These are phyloP conservation scores for Exophiala aquamarina DNA, from an alignment of 2,329 filamentous ascomycete species.

Conservation along the genomic window DNA sequence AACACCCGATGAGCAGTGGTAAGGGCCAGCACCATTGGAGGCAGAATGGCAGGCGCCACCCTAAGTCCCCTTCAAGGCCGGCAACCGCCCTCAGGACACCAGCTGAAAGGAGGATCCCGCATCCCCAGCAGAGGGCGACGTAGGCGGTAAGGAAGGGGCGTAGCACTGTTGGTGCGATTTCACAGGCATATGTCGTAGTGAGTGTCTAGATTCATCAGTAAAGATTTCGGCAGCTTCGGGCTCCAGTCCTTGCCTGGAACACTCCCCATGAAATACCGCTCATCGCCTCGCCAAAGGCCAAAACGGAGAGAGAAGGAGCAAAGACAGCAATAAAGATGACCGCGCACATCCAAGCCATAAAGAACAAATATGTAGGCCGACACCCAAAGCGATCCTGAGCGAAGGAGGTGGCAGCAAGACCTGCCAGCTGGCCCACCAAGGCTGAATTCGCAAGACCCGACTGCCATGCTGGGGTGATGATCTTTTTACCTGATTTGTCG, in stretches of 20 bases:
- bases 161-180: slow-evolving; percentile 48
- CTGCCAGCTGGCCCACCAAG: slow-evolving; percentile 28
- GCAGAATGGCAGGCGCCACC: slow-evolving; percentile 53
- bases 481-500: slow-evolving; percentile 11
- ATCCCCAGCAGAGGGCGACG: slow-evolving; percentile 35
- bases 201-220: slow-evolving; percentile 38
- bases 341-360: slow-evolving; percentile 27
- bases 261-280: slow-evolving; percentile 39
- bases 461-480: slow-evolving; percentile 39
- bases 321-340: slow-evolving; percentile 53
- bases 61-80: slow-evolving; percentile 52
- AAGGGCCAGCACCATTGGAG: slow-evolving; percentile 56
- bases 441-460: slow-evolving; percentile 39
- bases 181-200: slow-evolving; percentile 48
- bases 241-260: slow-evolving; percentile 10
- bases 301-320: slow-evolving; percentile 45
- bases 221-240: no score
- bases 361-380: slow-evolving; percentile 31
- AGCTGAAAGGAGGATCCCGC: no score
- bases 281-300: slow-evolving; percentile 51
- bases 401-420: slow-evolving; percentile 30
- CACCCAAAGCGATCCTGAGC: slow-evolving; percentile 34
- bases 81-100: slow-evolving; percentile 47
- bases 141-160: slow-evolving; percentile 48
- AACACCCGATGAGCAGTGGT: slow-evolving; percentile 48